Base-by-base conservation (phyloP, 2,329 filamentous ascomycete genomes). In the Cryphonectria radicalis region DNA sequence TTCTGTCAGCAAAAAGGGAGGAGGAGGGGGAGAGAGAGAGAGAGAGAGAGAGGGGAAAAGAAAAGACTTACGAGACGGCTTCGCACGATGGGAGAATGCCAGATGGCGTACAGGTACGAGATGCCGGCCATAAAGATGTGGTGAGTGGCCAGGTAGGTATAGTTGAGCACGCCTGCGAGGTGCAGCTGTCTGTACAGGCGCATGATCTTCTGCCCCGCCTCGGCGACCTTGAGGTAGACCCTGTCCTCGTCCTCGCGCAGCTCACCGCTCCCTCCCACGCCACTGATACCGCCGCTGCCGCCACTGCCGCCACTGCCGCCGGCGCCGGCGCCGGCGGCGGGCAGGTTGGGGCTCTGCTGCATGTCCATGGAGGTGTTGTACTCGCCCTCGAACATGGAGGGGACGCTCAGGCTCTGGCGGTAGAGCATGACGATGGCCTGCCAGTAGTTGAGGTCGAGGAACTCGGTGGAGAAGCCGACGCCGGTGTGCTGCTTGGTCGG, bases 61-160 rank as follows among this genome's bases (percentile, higher is more conserved):
- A 60, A n/a, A 25, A n/a, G n/a, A 85, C 92, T 83, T 88, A 95
- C 93, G 81, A 98, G 84, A 70, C 93, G 90, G 79, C 92, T 94
- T 76, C 95, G 89, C 66, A 98, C 95, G 68, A 93, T 88, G 7
- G 93, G 90, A 14, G 95, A 98, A 81, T 98, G 95, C 95, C 95
- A 98, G 71, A 98, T 96, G 28, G 96, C 95, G 81, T 98, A 98
- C 2, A 98, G 86, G 80, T 98, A 98, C 35, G 95, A 97, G 72
- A 98, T 91, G 82, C 95, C 95, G 40, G 95, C 95, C 93, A 97
- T 98, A 83, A 98, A 98, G 8, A 98, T 86, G 81, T 98, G 95
- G 79, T 98, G 95, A 0, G 96, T 98, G 1, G 96, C 95, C 68
- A 98, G 84, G 80, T 97, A 98, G 0, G 95, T 98, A 79, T 98